Percentiles rank a stretch among this genome's conserved stretches.
phyloP scores from a whole-genome alignment of 306 rosid species.

The Lablab purpureus region DNA sequence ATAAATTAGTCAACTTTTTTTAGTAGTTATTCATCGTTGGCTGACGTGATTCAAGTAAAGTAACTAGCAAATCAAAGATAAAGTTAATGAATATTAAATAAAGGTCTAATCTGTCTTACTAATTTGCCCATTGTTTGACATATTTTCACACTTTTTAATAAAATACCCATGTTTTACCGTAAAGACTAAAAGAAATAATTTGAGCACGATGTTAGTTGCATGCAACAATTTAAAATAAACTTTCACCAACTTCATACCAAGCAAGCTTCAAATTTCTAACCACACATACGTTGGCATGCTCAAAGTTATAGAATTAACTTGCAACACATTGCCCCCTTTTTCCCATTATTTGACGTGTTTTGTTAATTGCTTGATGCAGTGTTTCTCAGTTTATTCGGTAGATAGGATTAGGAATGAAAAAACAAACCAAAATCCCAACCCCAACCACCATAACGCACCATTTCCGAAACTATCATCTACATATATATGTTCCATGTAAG shows the following conservation, averaged over 20 bases:
- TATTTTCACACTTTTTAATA: neutral
- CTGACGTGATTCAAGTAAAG: neutral
- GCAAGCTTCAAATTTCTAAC: slow-evolving; percentile 2
- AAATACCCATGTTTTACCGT: neutral
- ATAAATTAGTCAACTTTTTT: neutral
- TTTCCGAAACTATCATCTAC: neutral
- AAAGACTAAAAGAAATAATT: neutral
- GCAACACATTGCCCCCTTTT: neutral
- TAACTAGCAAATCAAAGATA: neutral
- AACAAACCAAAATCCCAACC: slow-evolving; percentile 34
- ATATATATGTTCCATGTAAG: neutral
- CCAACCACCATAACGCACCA: slow-evolving; percentile 36
- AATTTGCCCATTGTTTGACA: neutral
- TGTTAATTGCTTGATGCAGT: neutral
- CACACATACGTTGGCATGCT: neutral
- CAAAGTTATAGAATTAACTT: neutral
- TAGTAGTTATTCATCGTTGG: neutral
- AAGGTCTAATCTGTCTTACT: neutral
- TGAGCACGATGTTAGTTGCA: neutral
- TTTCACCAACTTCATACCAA: neutral
- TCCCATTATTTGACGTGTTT: neutral
- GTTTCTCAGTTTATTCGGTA: slow-evolving; percentile 33
- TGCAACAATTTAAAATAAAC: neutral
- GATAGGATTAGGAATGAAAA: slow-evolving; percentile 63
- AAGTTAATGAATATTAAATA: neutral